A percentile compares a stretch with the other conserved stretches of the same genome.
These are phyloP conservation scores for Chlamydomonas incerta DNA, from an alignment of 139 green algal species.

Conservation along the genomic window DNA sequence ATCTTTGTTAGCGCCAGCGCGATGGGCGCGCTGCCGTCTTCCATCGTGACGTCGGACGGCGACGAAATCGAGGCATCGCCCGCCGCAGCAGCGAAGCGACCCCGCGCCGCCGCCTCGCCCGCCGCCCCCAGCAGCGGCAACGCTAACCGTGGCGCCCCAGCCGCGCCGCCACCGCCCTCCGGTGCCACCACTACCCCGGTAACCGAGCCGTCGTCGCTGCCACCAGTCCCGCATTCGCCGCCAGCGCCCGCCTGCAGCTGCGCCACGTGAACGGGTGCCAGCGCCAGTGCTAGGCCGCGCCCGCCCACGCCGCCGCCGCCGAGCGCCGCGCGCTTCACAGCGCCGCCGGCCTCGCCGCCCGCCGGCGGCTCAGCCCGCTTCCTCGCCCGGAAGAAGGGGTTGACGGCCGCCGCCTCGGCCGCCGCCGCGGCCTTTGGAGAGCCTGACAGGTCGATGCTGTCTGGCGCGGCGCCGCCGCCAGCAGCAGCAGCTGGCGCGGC, in stretches of 20 bases:
- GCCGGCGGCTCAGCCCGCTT: slow-evolving; percentile 16
- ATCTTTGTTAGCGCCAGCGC: too few relatives aligned
- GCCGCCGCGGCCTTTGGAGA: neutral
- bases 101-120: too few relatives aligned
- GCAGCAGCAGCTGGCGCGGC: neutral
- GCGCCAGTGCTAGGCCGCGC: neutral
- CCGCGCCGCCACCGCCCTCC: neutral
- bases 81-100: too few relatives aligned
- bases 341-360: slow-evolving; percentile 1
- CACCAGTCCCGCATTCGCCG: neutral
- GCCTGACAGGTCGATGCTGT: neutral
- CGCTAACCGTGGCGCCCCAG: neutral
- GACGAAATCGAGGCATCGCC: too few relatives aligned
- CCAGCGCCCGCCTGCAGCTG: neutral
- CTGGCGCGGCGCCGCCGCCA: neutral
- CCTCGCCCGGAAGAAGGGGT: slow-evolving; percentile 29
- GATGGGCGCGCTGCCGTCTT: neutral
- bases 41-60: too few relatives aligned
- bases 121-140: too few relatives aligned
- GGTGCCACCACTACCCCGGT: too few relatives aligned
- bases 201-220: too few relatives aligned
- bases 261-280: slow-evolving; percentile 30
- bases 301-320: neutral
- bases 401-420: neutral
- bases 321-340: neutral